These are phyloP conservation scores for Mortierella sp. DNA, from an alignment of 371 early-diverging fungal genomes.

Conservation along the genomic window DNA sequence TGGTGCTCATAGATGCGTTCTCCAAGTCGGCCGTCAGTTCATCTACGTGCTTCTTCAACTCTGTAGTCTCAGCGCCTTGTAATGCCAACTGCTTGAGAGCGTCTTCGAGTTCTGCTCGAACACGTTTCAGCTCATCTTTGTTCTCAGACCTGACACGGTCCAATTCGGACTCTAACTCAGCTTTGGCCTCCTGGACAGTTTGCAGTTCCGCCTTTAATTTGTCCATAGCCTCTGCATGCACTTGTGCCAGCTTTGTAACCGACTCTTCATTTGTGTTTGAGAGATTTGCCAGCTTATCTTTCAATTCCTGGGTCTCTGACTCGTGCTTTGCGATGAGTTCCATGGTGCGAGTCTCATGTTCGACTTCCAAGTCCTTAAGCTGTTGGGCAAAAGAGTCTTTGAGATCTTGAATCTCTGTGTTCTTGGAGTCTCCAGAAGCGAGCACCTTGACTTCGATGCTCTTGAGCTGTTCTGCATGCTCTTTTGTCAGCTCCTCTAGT, in stretches of 20 bases:
- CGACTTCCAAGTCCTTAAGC: conserved; percentile 33
- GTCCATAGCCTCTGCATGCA: conserved; percentile 10
- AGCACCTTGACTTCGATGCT: conserved; percentile 9
- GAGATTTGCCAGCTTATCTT: conserved; percentile 26
- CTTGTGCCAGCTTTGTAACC: conserved; percentile 3
- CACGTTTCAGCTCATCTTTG: conserved; percentile 18
- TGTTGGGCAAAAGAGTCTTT: conserved; percentile 36
- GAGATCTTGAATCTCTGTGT: conserved; percentile 30
- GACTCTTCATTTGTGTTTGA: conserved; percentile 28
- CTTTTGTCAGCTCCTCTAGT: conserved; percentile 23
- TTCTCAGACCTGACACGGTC: conserved; percentile 19
- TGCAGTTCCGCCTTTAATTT: conserved; percentile 13
- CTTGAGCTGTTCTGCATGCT: conserved; percentile 22
- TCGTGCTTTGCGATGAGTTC: conserved; percentile 30
- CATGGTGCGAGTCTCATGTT: conserved; percentile 21
- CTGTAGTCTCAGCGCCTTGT: conserved; percentile 37
- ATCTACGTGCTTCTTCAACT: conserved; percentile 37
- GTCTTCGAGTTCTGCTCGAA: conserved; percentile 43
- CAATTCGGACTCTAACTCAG: conserved; percentile 18
- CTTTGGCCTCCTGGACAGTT: conserved; percentile 8
- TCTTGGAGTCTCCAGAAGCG: conserved; percentile 14
- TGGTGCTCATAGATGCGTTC: conserved; percentile 30
- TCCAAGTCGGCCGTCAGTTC: conserved; percentile 39
- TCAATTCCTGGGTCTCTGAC: conserved; percentile 23
- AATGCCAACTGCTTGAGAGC: conserved; percentile 23